Evolutionary conservation across 768 basidiomycete species (phyloP), one percentile per base, ranked within the genome.

Genomic region (Dendrothele bispora): DNA sequence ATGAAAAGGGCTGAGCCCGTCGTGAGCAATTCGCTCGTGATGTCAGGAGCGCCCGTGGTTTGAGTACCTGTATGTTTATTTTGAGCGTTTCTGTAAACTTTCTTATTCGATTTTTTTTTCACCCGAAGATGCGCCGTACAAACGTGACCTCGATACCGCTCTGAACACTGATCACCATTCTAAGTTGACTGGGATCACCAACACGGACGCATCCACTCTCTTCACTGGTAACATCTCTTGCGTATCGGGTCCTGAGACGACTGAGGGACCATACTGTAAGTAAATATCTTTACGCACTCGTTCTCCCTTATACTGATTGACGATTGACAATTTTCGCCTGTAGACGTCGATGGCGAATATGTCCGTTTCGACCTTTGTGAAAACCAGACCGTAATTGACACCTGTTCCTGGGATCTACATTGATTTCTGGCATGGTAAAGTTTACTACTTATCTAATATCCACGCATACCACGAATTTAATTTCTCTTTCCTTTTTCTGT

Each of bases 381-480:
- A 28, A 39, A 26, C 8, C 39, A 39, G 17, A 30, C 32, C 7
- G 54, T 51, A 14, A 37, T 55, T 7, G 43, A 48, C 26, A 34
- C 41, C 35, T 53, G 51, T 55, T 22, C 43, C 52, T 32, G 28
- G 43, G 17, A 30, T 55, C 18, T 55, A 48, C 22, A 43, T 53
- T 15, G 55, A 55, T 35, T 50, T 55, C 30, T 55, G 55, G 55
- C 48, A 55, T 32, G 46, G 54, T 49, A n/a, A 5, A 42, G 22
- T 22, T 10, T 15, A 5, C 4, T 20, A 1, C 29, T 40, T 12
- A 7, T n/a, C 14, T n/a, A n/a, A n/a, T n/a, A n/a, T n/a, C n/a
- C n/a, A n/a, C 14, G 20, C 7, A 18, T 8, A 1, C 26, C 25
- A 17, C 11, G n/a, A n/a, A n/a, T n/a, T n/a, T n/a, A n/a, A n/a